These are phyloP conservation scores for Phaeomoniella chlamydospora DNA, from an alignment of 2,329 filamentous ascomycete genomes.

Conservation along the genomic window DNA sequence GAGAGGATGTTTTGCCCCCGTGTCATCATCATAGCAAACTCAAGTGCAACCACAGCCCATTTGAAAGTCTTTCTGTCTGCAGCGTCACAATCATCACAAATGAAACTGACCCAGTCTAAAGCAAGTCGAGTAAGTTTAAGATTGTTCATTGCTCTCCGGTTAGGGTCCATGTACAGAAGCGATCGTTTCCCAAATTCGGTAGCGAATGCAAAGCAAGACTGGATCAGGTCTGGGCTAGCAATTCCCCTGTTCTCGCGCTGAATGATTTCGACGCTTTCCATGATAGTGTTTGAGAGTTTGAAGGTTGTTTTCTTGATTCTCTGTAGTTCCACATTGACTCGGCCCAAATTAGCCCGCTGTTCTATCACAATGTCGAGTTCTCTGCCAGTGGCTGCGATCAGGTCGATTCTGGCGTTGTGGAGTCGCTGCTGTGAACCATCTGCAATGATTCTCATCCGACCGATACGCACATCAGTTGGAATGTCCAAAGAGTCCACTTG, in stretches of 20 bases:
- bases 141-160: slow-evolving; percentile 92
- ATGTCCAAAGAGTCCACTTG: slow-evolving; percentile 59
- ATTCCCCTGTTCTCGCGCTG: slow-evolving; percentile 69
- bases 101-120: slow-evolving; percentile 94
- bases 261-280: slow-evolving; percentile 95
- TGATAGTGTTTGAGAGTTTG: slow-evolving; percentile 93
- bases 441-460: slow-evolving; percentile 76
- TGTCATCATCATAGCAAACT: slow-evolving; percentile 97
- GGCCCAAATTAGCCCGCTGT: slow-evolving; percentile 80
- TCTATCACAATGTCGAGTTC: slow-evolving; percentile 83
- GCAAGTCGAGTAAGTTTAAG: slow-evolving; percentile 85
- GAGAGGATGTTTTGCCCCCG: slow-evolving; percentile 85
- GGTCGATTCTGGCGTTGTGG: slow-evolving; percentile 61
- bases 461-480: slow-evolving; percentile 70
- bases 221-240: slow-evolving; percentile 88
- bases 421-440: slow-evolving; percentile 71
- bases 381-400: slow-evolving; percentile 65
- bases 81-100: slow-evolving; percentile 90
- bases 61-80: slow-evolving; percentile 92
- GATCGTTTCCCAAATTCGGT: slow-evolving; percentile 96
- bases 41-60: slow-evolving; percentile 88
- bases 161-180: slow-evolving; percentile 88
- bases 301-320: slow-evolving; percentile 94
- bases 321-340: slow-evolving; percentile 79
- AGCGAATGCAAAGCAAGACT: slow-evolving; percentile 97